Percentiles rank a stretch among this genome's conserved stretches.
Conservation (phyloP, 768 basidiomycete genomes). For the Hygrocybe coccinea region DNA sequence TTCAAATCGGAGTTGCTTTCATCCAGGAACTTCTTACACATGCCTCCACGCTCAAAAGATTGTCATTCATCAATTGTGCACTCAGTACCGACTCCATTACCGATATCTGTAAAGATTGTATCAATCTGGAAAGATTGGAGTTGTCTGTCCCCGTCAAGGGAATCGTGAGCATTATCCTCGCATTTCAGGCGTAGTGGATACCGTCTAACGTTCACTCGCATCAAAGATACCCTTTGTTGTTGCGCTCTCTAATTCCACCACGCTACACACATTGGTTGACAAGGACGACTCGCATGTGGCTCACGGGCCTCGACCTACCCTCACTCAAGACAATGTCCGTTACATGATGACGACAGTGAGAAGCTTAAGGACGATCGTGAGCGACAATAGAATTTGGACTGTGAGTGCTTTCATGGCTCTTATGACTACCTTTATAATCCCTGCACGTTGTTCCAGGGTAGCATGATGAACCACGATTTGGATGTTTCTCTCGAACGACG, state of each 20-base stretch:
- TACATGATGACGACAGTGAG: constrained; percentile 39
- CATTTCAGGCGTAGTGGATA: background rate
- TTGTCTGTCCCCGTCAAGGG: constrained; percentile 50
- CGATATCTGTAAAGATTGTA: constrained; percentile 40
- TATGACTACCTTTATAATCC: background rate
- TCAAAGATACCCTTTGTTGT: constrained; percentile 30
- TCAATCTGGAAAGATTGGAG: constrained; percentile 45
- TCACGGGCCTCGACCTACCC: constrained; percentile 36
- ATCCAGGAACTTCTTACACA: constrained; percentile 41
- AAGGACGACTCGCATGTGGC: constrained; percentile 36
- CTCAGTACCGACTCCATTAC: constrained; percentile 37
- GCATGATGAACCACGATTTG: background rate
- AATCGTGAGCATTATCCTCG: constrained; percentile 31
- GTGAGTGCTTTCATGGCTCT: background rate
- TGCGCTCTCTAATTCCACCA: constrained; percentile 34
- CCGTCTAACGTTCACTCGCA: background rate
- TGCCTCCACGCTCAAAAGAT: constrained; percentile 36
- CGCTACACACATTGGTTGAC: constrained; percentile 44
- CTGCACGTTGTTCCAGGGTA: background rate
- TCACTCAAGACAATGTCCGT: constrained; percentile 35
- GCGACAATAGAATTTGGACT: constrained; percentile 50
- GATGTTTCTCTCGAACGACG: background rate
- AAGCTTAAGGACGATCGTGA: constrained; percentile 43
- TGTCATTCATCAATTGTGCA: constrained; percentile 46
- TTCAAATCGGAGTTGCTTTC: constrained; percentile 35